Percentiles rank a stretch among this genome's conserved stretches.
phyloP scores from a whole-genome alignment of 2,329 filamentous ascomycete genomes.

The Exserohilum rostratum region DNA sequence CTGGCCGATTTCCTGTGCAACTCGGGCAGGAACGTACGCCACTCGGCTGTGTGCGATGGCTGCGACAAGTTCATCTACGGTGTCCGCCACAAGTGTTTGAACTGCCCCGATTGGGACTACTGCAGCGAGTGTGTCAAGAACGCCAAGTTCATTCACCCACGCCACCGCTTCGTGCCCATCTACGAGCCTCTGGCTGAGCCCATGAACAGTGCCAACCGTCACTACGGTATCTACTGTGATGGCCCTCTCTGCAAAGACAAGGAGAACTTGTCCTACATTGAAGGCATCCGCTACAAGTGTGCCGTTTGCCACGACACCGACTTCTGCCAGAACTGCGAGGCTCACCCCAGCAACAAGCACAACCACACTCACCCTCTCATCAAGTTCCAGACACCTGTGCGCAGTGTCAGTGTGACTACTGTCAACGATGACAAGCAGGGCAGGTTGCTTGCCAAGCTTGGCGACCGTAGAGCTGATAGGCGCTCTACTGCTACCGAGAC shows the following conservation, averaged over 20 bases:
- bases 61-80: conserved; percentile 89
- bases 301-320: conserved; percentile 93
- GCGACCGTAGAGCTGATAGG: conserved; percentile 61
- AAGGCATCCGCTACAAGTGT: conserved; percentile 93
- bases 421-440: conserved; percentile 76
- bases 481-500: conserved; percentile 61
- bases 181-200: conserved; percentile 71
- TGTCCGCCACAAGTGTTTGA: conserved; percentile 93
- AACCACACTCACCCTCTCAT: conserved; percentile 97
- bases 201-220: conserved; percentile 59
- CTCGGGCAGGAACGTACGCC: conserved; percentile 79
- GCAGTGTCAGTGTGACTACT: conserved; percentile 85
- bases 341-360: conserved; percentile 80
- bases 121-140: conserved; percentile 76
- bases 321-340: conserved; percentile 94
- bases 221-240: conserved; percentile 91
- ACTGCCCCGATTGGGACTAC: conserved; percentile 98
- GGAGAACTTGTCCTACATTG: conserved; percentile 67
- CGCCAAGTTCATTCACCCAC: conserved; percentile 73
- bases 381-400: conserved; percentile 93
- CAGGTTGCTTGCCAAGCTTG: conserved; percentile 70
- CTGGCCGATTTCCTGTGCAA: conserved; percentile 71
- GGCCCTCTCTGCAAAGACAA: conserved; percentile 79
- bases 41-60: conserved; percentile 92
- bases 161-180: conserved; percentile 86